A percentile compares a stretch with the other conserved stretches of the same genome.
These are phyloP conservation scores for Penicillium polonicum DNA, from an alignment of 2,329 filamentous ascomycete genomes.

Conservation along the genomic window DNA sequence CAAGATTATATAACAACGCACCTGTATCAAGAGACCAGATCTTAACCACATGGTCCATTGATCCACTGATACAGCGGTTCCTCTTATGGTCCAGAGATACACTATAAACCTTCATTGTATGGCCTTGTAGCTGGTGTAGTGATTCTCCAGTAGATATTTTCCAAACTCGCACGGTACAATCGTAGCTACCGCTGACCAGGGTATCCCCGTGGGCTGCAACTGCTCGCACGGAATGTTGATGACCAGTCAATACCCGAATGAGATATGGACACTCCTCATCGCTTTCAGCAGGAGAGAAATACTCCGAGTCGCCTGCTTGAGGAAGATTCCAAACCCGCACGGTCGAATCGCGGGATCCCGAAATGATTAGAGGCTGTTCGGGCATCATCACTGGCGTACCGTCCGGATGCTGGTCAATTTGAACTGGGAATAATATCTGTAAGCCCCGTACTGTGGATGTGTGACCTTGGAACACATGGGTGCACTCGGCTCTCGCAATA, in stretches of 20 bases:
- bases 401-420: constrained; percentile 68
- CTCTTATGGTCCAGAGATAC: constrained; percentile 89
- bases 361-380: constrained; percentile 92
- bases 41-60: constrained; percentile 97
- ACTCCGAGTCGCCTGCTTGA: constrained; percentile 69
- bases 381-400: constrained; percentile 80
- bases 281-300: constrained; percentile 70
- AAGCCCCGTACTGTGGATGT: constrained; percentile 95
- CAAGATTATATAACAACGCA: constrained; percentile 78
- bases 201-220: constrained; percentile 94
- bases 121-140: constrained; percentile 78
- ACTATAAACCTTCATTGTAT: constrained; percentile 91
- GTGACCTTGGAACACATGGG: constrained; percentile 94
- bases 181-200: constrained; percentile 93
- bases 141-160: constrained; percentile 92
- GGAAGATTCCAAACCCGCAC: constrained; percentile 95
- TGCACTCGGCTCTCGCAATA: constrained; percentile 86
- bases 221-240: constrained; percentile 89
- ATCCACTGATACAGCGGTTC: constrained; percentile 93
- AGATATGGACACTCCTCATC: constrained; percentile 88
- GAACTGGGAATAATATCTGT: constrained; percentile 84
- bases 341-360: constrained; percentile 90
- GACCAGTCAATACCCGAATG: constrained; percentile 78
- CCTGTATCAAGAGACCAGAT: constrained; percentile 94
- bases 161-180: constrained; percentile 93